phyloP scores from a whole-genome alignment of 2,329 filamentous ascomycete species.

The Aspergillus fischeri region DNA sequence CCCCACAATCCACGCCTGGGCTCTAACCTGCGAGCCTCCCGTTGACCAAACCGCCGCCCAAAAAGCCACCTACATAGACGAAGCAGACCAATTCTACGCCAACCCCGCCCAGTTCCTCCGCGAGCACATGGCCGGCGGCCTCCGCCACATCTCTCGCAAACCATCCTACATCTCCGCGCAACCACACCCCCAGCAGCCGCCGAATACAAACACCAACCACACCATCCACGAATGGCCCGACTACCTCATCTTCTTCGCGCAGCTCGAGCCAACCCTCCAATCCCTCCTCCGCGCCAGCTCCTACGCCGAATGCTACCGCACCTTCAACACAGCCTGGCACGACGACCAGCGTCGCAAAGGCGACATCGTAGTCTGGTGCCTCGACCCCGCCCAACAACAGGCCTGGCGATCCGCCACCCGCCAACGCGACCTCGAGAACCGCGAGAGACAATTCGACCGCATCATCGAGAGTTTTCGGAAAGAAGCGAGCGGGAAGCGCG shows the following conservation, averaged over 20 bases:
- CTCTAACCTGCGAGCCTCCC: conserved; percentile 86
- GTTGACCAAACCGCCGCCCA: conserved; percentile 59
- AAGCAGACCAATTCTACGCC: conserved; percentile 86
- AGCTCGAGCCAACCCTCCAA: conserved; percentile 50
- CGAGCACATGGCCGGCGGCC: conserved; percentile 47
- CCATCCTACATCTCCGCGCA: conserved; percentile 27
- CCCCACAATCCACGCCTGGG: conserved; percentile 71
- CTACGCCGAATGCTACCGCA: conserved; percentile 57
- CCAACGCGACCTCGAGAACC: conserved; percentile 17
- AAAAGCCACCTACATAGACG: conserved; percentile 71
- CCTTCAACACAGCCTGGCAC: conserved; percentile 60
- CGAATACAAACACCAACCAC: conserved; percentile 4
- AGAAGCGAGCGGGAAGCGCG: conserved; percentile 15
- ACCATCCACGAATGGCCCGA: conserved; percentile 43
- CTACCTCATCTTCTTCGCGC: conserved; percentile 53
- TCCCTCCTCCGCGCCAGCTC: conserved; percentile 40
- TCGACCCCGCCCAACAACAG: conserved; percentile 34
- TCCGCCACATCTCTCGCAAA: conserved; percentile 29
- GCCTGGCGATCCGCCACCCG: conserved; percentile 31
- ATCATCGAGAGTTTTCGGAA: conserved; percentile 31
- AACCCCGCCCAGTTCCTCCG: conserved; percentile 57
- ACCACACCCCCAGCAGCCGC: not conserved
- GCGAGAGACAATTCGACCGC: conserved; percentile 33
- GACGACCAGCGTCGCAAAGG: conserved; percentile 58
- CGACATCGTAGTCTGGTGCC: conserved; percentile 61